phyloP scores from a whole-genome alignment of 2,329 filamentous ascomycete genomes.

The Erysiphe pulchra region DNA sequence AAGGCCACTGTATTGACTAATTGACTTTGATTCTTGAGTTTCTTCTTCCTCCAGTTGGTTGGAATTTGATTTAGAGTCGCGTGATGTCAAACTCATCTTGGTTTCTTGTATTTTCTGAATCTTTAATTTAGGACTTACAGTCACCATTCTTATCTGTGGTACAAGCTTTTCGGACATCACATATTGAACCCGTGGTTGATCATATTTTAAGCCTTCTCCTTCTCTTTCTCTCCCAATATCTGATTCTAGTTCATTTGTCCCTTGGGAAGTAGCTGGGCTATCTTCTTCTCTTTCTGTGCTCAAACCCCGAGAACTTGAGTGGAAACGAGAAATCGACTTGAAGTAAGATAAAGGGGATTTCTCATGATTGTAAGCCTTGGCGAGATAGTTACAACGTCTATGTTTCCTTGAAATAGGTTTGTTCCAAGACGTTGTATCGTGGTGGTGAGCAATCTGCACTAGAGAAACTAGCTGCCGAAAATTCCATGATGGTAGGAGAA shows the following conservation, averaged over 20 bases:
- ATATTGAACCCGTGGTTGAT: no score
- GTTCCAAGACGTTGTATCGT: neutral
- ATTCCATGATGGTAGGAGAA: slow-evolving; percentile 18
- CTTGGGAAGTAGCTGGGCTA: neutral
- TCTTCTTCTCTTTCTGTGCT: neutral
- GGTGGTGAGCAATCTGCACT: no score
- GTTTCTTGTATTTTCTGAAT: no score
- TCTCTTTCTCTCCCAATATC: neutral
- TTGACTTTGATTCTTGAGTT: no score
- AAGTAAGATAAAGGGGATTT: neutral
- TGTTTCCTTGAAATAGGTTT: neutral
- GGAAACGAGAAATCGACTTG: neutral
- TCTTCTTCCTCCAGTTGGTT: no score
- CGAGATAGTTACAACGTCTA: neutral
- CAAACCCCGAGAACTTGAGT: neutral
- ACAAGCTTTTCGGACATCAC: no score
- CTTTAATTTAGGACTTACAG: no score
- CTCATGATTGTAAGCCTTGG: neutral
- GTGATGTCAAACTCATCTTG: no score
- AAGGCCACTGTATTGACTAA: no score
- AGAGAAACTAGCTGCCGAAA: slow-evolving; percentile 9
- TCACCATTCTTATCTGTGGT: no score
- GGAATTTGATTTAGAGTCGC: no score
- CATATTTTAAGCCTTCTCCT: neutral
- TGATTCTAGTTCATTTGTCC: neutral